A percentile compares a stretch with the other conserved stretches of the same genome.
Conservation (phyloP, 805 yeast genomes). For the Pichia eremophila region DNA sequence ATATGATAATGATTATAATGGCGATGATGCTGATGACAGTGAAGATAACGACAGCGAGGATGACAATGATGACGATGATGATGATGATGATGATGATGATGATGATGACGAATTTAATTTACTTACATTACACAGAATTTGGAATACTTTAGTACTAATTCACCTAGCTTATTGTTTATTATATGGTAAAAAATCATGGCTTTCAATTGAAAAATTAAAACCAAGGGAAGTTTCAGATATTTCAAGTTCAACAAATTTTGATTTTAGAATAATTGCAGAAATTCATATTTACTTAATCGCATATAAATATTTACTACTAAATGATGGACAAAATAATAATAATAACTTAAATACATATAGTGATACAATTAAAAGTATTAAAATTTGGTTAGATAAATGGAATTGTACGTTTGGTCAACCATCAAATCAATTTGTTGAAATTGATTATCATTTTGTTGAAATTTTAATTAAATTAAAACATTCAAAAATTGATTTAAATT, state of each 20-base stretch:
- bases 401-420: constrained; percentile 59
- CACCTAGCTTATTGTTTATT: constrained; percentile 60
- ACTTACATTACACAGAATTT: constrained; percentile 50
- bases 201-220: constrained; percentile 38
- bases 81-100: constrained; percentile 1
- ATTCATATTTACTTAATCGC: constrained; percentile 49
- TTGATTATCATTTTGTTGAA: constrained; percentile 55
- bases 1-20: too few species aligned
- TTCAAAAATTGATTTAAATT: constrained; percentile 6
- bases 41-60: not conserved
- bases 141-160: constrained; percentile 62
- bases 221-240: constrained; percentile 29
- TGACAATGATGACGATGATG: constrained; percentile 1
- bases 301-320: constrained; percentile 45
- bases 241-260: constrained; percentile 63
- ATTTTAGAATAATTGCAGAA: constrained; percentile 76
- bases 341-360: constrained; percentile 4
- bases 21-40: not conserved
- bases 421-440: constrained; percentile 63
- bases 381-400: constrained; percentile 62
- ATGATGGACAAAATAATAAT: constrained; percentile 5
- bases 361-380: constrained; percentile 31
- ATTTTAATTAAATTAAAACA: constrained; percentile 32
- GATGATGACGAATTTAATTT: constrained; percentile 37
- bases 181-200: constrained; percentile 34